A percentile compares a stretch with the other conserved stretches of the same genome.
Evolutionary conservation across 1,284 basidiomycete species (phyloP).

Genomic region (Bondarzewia mesenterica): DNA sequence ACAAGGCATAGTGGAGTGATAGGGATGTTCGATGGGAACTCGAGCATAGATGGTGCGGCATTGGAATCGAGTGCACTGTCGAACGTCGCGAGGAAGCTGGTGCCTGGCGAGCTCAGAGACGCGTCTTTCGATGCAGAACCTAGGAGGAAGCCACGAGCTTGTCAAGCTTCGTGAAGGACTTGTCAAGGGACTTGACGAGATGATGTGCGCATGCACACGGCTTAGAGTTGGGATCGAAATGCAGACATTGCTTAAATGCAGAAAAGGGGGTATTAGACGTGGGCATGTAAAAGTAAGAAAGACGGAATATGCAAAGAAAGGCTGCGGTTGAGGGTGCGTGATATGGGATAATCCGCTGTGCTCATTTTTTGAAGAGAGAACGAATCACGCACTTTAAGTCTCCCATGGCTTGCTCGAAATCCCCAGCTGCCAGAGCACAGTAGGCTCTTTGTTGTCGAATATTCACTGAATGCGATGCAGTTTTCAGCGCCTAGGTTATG

Average conservation of each 20-base stretch:
- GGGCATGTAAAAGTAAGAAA: slow-evolving; percentile 78
- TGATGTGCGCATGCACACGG: slow-evolving; percentile 77
- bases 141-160: slow-evolving; percentile 60
- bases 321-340: slow-evolving; percentile 60
- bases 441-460: slow-evolving; percentile 71
- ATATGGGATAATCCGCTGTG: slow-evolving; percentile 68
- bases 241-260: slow-evolving; percentile 83
- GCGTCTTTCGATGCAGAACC: slow-evolving; percentile 33
- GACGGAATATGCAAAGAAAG: slow-evolving; percentile 67
- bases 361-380: too few species aligned
- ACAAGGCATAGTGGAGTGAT: slow-evolving; percentile 33
- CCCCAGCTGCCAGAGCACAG: slow-evolving; percentile 72
- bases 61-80: slow-evolving; percentile 57
- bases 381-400: slow-evolving; percentile 73
- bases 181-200: slow-evolving; percentile 71
- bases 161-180: slow-evolving; percentile 67
- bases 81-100: slow-evolving; percentile 56
- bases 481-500: slow-evolving; percentile 60
- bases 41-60: slow-evolving; percentile 35
- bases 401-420: slow-evolving; percentile 76
- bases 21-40: slow-evolving; percentile 31
- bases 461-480: slow-evolving; percentile 62
- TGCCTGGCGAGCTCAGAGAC: slow-evolving; percentile 26
- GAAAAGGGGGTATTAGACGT: slow-evolving; percentile 43
- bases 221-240: slow-evolving; percentile 89